Base-by-base conservation (phyloP, 306 rosid species). In the Castanopsis chinensis region DNA sequence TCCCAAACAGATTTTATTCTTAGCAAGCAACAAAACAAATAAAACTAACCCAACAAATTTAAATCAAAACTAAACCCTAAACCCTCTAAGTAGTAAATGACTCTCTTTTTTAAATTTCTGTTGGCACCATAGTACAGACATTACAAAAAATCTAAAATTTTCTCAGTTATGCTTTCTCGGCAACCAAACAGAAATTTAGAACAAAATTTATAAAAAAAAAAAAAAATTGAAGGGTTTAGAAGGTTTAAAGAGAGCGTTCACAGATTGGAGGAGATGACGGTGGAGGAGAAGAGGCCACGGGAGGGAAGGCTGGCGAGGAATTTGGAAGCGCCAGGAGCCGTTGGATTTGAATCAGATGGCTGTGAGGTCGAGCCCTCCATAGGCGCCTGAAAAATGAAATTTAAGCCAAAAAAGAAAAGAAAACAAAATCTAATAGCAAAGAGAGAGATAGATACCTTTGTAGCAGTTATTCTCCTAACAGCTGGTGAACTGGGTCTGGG, bases 261-360 rank as follows among this genome's bases (percentile, higher is more conserved):
- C 86, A 83, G 93, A 81, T 83, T 89, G 5, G 87, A 75, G 41
- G 88, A 81, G 53, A 86, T 74, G 25, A 89, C 86, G 71, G 85
- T 78, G 74, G 92, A 83, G 55, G 92, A 87, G 81, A 87, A 83
- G 86, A 75, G 85, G 80, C 93, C 93, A 17, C 85, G 88, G 72
- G 93, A 89, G 32, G 91, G 93, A 64, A 89, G 93, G 80, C 83
- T 79, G 70, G 71, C 68, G 76, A 89, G 89, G 80, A 85, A 78
- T 78, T 79, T 55, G 68, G 88, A 89, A 20, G 89, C 86, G 81
- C 85, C 83, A 19, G 80, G 69, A n/a, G 83, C 59, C 71, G 79
- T 57, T n/a, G 21, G 83, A 78, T 70, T 82, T 12, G 85, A 65
- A 87, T 77, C 83, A 19, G 86, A 82, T 45, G 78, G 82, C 41